These are phyloP conservation scores for Phanerodontia chrysosporium DNA, from an alignment of 768 basidiomycete species.

Conservation along the genomic window DNA sequence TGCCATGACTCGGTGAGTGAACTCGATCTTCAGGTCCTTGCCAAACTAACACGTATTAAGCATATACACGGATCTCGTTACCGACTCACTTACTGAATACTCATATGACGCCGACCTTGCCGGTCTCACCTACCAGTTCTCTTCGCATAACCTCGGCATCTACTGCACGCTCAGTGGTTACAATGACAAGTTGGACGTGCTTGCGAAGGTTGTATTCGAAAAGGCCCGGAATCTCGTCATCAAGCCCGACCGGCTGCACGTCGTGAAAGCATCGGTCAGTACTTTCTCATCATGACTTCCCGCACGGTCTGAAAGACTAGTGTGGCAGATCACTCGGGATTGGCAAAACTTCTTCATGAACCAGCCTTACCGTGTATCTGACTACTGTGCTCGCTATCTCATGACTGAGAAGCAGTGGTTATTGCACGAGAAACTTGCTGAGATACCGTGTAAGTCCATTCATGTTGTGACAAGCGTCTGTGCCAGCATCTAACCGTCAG, in stretches of 20 bases:
- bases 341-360: slow-evolving; percentile 87
- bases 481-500: not conserved
- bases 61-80: slow-evolving; percentile 79
- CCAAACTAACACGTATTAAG: slow-evolving; percentile 30
- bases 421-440: slow-evolving; percentile 68
- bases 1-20: slow-evolving; percentile 64
- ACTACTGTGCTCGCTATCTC: slow-evolving; percentile 70
- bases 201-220: slow-evolving; percentile 68
- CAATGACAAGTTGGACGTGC: slow-evolving; percentile 82
- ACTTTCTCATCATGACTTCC: not conserved
- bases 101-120: slow-evolving; percentile 92
- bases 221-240: slow-evolving; percentile 62
- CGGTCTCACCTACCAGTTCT: slow-evolving; percentile 72
- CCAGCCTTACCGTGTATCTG: slow-evolving; percentile 76
- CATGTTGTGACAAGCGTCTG: not conserved
- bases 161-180: slow-evolving; percentile 74
- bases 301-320: not conserved
- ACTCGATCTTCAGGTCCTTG: not conserved
- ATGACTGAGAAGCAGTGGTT: slow-evolving; percentile 73
- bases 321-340: slow-evolving; percentile 60
- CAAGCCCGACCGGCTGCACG: slow-evolving; percentile 64
- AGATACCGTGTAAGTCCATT: slow-evolving; percentile 67
- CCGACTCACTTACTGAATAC: slow-evolving; percentile 86
- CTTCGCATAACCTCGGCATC: slow-evolving; percentile 60
- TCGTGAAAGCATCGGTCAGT: slow-evolving; percentile 81